Conservation (phyloP, 164 flowering plant species). For the Litsea cubeba region DNA sequence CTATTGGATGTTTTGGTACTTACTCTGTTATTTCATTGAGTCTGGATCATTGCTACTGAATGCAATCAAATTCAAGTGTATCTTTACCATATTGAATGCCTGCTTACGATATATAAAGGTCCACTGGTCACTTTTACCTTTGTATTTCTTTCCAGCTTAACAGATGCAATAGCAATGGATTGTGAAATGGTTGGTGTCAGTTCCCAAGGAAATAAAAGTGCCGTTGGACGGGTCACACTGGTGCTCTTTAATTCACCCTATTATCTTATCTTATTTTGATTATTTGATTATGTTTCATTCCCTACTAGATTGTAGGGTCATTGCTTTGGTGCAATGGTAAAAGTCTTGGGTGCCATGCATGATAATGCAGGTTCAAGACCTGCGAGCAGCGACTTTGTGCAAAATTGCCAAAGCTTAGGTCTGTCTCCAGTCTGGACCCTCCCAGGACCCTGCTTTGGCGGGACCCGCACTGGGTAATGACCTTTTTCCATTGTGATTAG, state of each 20-base stretch:
- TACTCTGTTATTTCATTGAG: not conserved
- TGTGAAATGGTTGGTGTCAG: slow-evolving; percentile 98
- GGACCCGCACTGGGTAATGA: no score
- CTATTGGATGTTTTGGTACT: no score
- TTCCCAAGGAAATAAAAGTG: slow-evolving; percentile 73
- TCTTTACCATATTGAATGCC: not conserved
- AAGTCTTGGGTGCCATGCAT: no score
- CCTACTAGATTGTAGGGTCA: not conserved
- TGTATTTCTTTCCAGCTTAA: slow-evolving; percentile 44
- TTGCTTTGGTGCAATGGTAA: no score
- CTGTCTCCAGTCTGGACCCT: not conserved
- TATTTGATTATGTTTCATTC: not conserved
- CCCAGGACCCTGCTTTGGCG: no score
- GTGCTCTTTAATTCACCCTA: slow-evolving; percentile 29
- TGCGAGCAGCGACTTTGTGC: not conserved
- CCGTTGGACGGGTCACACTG: slow-evolving; percentile 87
- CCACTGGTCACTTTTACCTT: slow-evolving; percentile 1
- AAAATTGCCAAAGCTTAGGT: not conserved
- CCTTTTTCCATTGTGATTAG: no score
- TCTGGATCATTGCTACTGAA: not conserved
- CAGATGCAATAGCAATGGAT: slow-evolving; percentile 80
- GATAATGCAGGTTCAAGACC: not conserved
- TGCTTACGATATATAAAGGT: not conserved
- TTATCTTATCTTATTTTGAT: not conserved
- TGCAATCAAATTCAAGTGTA: not conserved